phyloP scores from a whole-genome alignment of 2,329 filamentous ascomycete genomes.

The Nakataea oryzae region DNA sequence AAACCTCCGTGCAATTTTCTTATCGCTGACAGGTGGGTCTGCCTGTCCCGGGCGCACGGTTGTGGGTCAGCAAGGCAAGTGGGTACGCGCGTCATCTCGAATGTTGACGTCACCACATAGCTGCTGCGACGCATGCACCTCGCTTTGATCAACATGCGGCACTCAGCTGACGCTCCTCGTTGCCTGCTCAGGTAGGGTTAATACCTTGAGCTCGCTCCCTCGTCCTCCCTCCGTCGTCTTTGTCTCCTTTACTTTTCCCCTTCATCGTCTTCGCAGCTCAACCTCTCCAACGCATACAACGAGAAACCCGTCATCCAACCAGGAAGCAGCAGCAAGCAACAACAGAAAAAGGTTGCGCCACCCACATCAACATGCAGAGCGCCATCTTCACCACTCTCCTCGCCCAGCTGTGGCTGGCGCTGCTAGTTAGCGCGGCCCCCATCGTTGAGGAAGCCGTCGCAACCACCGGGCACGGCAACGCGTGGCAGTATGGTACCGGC shows the following conservation, averaged over 20 bases:
- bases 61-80: neutral
- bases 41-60: neutral
- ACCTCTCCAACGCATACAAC: too few relatives aligned
- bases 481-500: constrained; percentile 50
- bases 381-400: constrained; percentile 26
- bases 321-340: neutral
- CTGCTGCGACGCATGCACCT: neutral
- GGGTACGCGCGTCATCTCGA: neutral
- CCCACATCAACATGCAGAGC: neutral
- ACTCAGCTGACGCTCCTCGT: neutral
- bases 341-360: too few relatives aligned
- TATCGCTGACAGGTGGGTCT: neutral
- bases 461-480: constrained; percentile 25
- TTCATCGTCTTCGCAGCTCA: neutral
- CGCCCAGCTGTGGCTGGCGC: constrained; percentile 41
- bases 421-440: constrained; percentile 38
- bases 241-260: too few relatives aligned
- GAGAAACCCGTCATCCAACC: too few relatives aligned
- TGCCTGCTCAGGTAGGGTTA: neutral
- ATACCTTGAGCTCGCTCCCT: neutral
- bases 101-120: neutral
- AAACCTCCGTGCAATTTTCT: neutral
- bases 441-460: constrained; percentile 22
- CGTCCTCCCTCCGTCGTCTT: neutral
- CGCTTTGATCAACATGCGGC: neutral